Conservation (phyloP, 192 early-diverging fungal species). For the Mortierella antarctica region DNA sequence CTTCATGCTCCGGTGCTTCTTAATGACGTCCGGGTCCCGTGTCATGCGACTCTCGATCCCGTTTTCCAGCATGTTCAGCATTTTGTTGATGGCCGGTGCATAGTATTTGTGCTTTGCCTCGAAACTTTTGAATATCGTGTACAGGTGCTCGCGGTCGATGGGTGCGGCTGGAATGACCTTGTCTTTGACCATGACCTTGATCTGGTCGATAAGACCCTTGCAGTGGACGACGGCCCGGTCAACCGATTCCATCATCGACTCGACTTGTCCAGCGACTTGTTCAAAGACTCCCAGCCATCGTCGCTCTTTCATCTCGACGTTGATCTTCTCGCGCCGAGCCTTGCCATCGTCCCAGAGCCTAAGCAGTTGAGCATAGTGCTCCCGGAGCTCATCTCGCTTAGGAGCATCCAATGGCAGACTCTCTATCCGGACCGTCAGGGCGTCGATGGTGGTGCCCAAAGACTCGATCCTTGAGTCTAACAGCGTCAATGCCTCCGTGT, state of each 20-base stretch:
- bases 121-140: conserved; percentile 64
- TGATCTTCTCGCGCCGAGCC: conserved; percentile 55
- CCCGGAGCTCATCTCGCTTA: conserved; percentile 13
- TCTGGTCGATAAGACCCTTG: conserved; percentile 50
- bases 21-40: conserved; percentile 47
- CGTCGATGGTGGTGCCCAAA: conserved; percentile 52
- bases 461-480: conserved; percentile 60
- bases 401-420: background rate
- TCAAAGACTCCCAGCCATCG: conserved; percentile 65
- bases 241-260: conserved; percentile 65
- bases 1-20: conserved; percentile 58
- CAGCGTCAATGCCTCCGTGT: conserved; percentile 33
- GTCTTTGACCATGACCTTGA: conserved; percentile 40
- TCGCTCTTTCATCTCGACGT: conserved; percentile 65
- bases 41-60: conserved; percentile 60
- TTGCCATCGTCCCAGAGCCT: conserved; percentile 58
- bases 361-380: conserved; percentile 30
- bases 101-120: conserved; percentile 68
- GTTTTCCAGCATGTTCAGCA: conserved; percentile 64
- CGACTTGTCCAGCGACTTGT: conserved; percentile 63
- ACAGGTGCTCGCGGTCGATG: conserved; percentile 57
- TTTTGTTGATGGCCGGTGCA: conserved; percentile 62
- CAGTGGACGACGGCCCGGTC: conserved; percentile 65
- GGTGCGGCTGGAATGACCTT: conserved; percentile 38
- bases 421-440: conserved; percentile 23